phyloP scores from a whole-genome alignment of 1,284 basidiomycete genomes.

The Irpex sp. region DNA sequence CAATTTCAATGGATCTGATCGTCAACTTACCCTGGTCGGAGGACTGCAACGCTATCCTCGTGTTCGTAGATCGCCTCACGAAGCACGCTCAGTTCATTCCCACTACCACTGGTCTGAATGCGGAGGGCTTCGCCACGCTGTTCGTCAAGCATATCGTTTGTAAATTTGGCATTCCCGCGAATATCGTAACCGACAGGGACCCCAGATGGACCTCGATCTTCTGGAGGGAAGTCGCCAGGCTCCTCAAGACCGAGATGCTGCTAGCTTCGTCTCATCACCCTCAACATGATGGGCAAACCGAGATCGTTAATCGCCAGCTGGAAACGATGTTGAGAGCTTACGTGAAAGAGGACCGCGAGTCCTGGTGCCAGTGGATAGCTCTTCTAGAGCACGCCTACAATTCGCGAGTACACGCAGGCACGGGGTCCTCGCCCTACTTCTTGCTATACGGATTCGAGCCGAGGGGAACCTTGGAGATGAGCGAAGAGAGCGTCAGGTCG shows the following conservation, averaged over 20 bases:
- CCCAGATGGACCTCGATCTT: constrained; percentile 23
- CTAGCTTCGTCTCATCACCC: constrained; percentile 26
- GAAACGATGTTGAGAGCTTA: constrained; percentile 7
- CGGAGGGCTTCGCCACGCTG: constrained; percentile 14
- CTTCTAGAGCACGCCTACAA: neutral
- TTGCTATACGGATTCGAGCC: neutral
- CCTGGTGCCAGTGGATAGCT: neutral
- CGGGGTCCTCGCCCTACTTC: neutral
- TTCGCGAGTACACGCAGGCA: neutral
- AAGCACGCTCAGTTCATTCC: constrained; percentile 35
- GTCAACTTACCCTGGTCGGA: neutral
- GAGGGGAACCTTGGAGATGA: neutral
- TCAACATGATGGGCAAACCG: constrained; percentile 19
- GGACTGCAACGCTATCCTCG: neutral
- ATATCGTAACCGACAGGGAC: constrained; percentile 27
- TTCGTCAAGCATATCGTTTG: constrained; percentile 19
- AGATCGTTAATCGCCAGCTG: constrained; percentile 11
- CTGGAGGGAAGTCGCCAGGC: constrained; percentile 20
- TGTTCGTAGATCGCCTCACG: constrained; percentile 7
- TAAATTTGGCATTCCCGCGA: constrained; percentile 21
- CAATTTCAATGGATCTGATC: too few species aligned
- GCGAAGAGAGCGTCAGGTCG: neutral
- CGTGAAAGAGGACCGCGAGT: neutral
- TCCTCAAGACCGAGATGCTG: constrained; percentile 15
- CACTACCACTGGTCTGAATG: constrained; percentile 9